Evolutionary conservation across 129 eudicot species (phyloP).

Genomic region (Chrysanthemum seticuspe): DNA sequence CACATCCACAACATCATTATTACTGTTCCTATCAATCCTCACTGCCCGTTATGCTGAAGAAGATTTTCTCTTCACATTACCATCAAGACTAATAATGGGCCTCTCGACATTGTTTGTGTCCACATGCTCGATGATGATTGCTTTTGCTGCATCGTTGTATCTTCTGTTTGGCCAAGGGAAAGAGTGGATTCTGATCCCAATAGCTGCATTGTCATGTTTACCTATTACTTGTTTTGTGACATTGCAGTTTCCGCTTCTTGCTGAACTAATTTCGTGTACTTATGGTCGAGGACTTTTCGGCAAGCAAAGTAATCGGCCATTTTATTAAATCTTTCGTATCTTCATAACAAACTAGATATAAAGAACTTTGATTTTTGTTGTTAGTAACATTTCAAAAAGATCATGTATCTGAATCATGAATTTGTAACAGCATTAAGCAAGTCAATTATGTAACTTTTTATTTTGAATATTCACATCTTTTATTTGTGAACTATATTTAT

Average conservation of each 20-base stretch:
- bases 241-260: conserved; percentile 42
- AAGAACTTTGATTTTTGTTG: background rate
- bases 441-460: background rate
- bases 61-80: conserved; percentile 39
- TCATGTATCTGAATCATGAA: background rate
- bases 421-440: background rate
- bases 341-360: background rate
- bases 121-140: conserved; percentile 40
- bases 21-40: conserved; percentile 39
- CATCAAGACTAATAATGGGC: conserved; percentile 37
- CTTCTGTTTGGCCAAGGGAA: conserved; percentile 37
- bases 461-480: too few relatives aligned
- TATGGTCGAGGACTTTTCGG: conserved; percentile 38
- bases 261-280: conserved; percentile 36
- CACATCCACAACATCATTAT: conserved; percentile 44
- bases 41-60: conserved; percentile 46
- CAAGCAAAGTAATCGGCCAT: conserved; percentile 34
- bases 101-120: conserved; percentile 39
- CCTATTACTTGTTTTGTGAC: conserved; percentile 39
- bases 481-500: too few relatives aligned
- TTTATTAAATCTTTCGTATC: conserved; percentile 20
- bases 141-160: conserved; percentile 37
- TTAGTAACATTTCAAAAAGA: background rate
- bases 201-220: conserved; percentile 34
- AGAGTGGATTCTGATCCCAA: conserved; percentile 33